These are phyloP conservation scores for Calocybe indica DNA, from an alignment of 768 basidiomycete species.

Conservation along the genomic window DNA sequence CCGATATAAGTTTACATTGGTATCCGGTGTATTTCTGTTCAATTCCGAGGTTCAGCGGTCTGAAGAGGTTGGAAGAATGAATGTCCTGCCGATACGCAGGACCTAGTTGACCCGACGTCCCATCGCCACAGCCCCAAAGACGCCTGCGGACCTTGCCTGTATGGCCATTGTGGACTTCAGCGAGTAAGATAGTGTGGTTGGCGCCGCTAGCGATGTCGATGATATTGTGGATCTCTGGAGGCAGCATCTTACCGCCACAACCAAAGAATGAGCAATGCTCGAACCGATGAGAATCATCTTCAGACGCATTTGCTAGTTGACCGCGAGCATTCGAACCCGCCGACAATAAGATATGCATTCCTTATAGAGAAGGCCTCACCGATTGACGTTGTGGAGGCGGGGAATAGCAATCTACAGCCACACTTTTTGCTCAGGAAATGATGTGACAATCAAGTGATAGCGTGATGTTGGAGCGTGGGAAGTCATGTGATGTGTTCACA, in stretches of 20 bases:
- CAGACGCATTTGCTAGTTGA: slow-evolving; percentile 39
- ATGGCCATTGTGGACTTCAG: slow-evolving; percentile 26
- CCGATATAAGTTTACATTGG: slow-evolving; percentile 43
- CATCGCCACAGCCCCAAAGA: slow-evolving; percentile 77
- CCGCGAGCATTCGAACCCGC: slow-evolving; percentile 45
- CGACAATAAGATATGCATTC: neutral
- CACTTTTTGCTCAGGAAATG: too few species aligned
- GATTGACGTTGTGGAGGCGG: neutral
- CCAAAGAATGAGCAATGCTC: slow-evolving; percentile 31
- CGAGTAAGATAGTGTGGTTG: slow-evolving; percentile 72
- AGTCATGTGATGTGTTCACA: too few species aligned
- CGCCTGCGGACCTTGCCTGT: slow-evolving; percentile 19
- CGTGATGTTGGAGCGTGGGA: too few species aligned
- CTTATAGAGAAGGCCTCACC: slow-evolving; percentile 27
- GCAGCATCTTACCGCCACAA: slow-evolving; percentile 20
- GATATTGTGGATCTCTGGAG: slow-evolving; percentile 27
- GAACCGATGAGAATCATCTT: slow-evolving; percentile 42
- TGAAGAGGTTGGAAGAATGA: slow-evolving; percentile 33
- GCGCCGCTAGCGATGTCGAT: slow-evolving; percentile 61
- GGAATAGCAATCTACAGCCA: too few species aligned
- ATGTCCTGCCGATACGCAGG: slow-evolving; percentile 20
- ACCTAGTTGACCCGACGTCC: slow-evolving; percentile 69
- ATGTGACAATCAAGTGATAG: too few species aligned
- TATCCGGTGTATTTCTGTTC: slow-evolving; percentile 32
- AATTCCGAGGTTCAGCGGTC: slow-evolving; percentile 37